Conservation (phyloP, 2,329 filamentous ascomycete species). For the Waltergamsia citrina region DNA sequence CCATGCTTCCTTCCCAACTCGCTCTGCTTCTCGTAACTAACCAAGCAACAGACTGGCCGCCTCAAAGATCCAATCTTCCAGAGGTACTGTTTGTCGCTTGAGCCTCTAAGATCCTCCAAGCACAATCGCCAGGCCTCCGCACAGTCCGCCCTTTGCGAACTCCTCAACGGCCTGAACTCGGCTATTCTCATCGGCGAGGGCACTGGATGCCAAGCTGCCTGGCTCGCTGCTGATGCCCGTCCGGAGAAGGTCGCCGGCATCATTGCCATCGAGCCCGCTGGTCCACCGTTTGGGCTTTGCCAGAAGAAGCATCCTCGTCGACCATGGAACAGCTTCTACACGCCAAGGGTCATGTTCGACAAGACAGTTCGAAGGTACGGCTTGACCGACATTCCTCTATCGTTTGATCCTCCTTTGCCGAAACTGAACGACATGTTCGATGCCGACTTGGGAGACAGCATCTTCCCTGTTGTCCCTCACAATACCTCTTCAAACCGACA, state of each 20-base stretch:
- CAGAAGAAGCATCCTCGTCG: background rate
- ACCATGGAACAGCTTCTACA: slow-evolving; percentile 7
- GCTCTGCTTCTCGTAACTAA: background rate
- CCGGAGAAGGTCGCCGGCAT: slow-evolving; percentile 37
- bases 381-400: slow-evolving; percentile 28
- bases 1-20: too few species aligned
- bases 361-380: slow-evolving; percentile 24
- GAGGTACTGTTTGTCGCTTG: slow-evolving; percentile 32
- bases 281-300: slow-evolving; percentile 34
- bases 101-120: slow-evolving; percentile 19
- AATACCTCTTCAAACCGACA: too few species aligned
- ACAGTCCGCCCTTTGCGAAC: slow-evolving; percentile 24
- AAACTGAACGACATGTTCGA: background rate
- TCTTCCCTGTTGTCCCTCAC: too few species aligned
- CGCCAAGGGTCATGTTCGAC: slow-evolving; percentile 13
- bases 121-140: slow-evolving; percentile 18
- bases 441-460: background rate
- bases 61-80: slow-evolving; percentile 37
- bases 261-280: slow-evolving; percentile 41
- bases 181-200: slow-evolving; percentile 39
- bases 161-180: slow-evolving; percentile 31
- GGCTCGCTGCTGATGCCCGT: slow-evolving; percentile 36
- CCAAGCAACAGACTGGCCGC: slow-evolving; percentile 18
- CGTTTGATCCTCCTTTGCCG: slow-evolving; percentile 26
- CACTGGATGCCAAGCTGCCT: slow-evolving; percentile 33